Conservation (phyloP, 768 basidiomycete genomes). For the Agaricus bisporus region DNA sequence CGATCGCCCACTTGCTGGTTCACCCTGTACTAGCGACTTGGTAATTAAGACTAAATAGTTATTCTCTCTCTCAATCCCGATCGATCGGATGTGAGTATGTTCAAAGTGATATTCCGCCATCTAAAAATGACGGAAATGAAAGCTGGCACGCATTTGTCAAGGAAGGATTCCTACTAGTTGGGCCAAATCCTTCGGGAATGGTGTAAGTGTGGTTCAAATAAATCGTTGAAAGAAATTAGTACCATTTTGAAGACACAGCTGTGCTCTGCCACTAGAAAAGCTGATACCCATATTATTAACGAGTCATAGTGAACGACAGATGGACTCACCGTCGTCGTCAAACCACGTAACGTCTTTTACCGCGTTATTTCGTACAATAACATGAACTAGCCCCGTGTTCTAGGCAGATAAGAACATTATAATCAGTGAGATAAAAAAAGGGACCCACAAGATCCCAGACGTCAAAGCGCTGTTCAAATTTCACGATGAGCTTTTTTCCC, state of each 20-base stretch:
- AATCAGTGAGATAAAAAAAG: not conserved
- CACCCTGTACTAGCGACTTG: not conserved
- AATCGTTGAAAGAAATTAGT: not conserved
- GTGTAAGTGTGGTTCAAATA: not conserved
- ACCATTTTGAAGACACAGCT: conserved; percentile 9
- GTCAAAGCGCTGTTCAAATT: conserved; percentile 7
- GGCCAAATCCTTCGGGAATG: not conserved
- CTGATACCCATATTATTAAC: not conserved
- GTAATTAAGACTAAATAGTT: conserved; percentile 5
- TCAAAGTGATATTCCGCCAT: conserved; percentile 8
- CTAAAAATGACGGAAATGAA: not conserved
- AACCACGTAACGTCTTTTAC: conserved; percentile 3
- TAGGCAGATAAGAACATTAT: not conserved
- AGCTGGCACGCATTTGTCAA: not conserved
- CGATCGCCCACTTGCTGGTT: conserved; percentile 7
- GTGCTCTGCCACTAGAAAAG: conserved; percentile 6
- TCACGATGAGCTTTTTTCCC: conserved; percentile 1
- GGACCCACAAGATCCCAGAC: conserved; percentile 7
- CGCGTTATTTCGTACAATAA: not conserved
- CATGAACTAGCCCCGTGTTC: not conserved
- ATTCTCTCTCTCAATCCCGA: conserved; percentile 1
- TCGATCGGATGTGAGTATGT: conserved; percentile 2
- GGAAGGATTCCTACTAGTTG: not conserved
- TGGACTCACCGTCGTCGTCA: not conserved
- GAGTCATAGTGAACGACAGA: not conserved